Evolutionary conservation across 352 stramenopile genomes (phyloP), one percentile per base, ranked within the genome.

Genomic region (Phytophthora agathidicida): DNA sequence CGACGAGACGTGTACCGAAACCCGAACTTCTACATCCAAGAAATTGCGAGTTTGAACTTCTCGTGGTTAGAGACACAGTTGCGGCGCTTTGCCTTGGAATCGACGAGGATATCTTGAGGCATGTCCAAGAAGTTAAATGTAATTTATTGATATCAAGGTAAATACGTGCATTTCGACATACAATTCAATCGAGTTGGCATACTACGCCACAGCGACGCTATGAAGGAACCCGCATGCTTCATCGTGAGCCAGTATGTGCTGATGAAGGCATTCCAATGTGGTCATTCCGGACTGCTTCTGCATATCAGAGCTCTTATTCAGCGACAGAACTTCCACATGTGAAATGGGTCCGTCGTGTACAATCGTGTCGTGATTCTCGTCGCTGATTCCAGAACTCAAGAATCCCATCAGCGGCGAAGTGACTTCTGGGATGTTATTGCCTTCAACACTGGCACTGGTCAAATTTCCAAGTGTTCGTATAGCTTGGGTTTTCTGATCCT

Each of bases 1-100:
- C 71, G 32, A 4, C 45, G 55, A 75, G 51, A 66, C 39, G 16
- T 68, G 48, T 14, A 72, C 51, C 28, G 50, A 60, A 56, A 65
- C 44, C 60, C 64, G 31, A 41, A 76, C 19, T 80, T 80, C 14
- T 65, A 75, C 30, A 39, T 71, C 8, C 60, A 77, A 36, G 56
- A 65, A 28, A 61, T 81, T 22, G 44, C 45, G 16, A 31, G 26
- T 0, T 59, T 65, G 11, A 51, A 46, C 11, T 70, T 67, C 26
- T 65, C 58, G 1, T 20, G 44, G 2, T 41, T 80, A 3, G 71
- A 80, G 28, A 60, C 52, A 9, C 35, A 58, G 9, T 33, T 79
- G 19, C 57, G 52, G 11, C 32, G 30, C 1, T 69, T 57, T 59
- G 70, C 70, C 1, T 27, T 74, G 32, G 53, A 76, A 31, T 64